Conservation (phyloP, 108 stramenopile species). For the Skeletonema tropicum region DNA sequence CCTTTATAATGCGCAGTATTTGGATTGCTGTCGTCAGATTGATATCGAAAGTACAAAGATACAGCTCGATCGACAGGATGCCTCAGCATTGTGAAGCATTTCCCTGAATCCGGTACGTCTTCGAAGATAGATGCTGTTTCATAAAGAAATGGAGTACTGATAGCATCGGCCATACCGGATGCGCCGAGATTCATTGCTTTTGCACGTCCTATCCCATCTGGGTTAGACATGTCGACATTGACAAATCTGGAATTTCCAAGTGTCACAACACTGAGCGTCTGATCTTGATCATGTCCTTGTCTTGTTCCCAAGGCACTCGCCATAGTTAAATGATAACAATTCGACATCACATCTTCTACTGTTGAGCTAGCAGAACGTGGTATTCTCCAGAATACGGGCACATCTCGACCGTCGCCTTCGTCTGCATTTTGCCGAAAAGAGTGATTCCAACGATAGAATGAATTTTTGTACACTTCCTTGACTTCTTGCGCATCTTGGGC, state of each 20-base stretch:
- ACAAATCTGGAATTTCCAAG: constrained; percentile 37
- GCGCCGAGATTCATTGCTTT: constrained; percentile 25
- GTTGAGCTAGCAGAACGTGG: constrained; percentile 29
- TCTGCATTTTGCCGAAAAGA: constrained; percentile 9
- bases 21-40: constrained; percentile 21
- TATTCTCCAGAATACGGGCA: constrained; percentile 50
- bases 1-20: constrained; percentile 24
- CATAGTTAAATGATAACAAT: constrained; percentile 36
- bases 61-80: constrained; percentile 52
- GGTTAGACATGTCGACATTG: constrained; percentile 42
- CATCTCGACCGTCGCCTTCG: constrained; percentile 20
- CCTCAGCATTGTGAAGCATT: constrained; percentile 46
- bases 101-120: constrained; percentile 22
- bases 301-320: constrained; percentile 35
- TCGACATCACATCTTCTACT: constrained; percentile 34
- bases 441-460: constrained; percentile 47
- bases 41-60: constrained; percentile 39
- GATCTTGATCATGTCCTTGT: constrained; percentile 26
- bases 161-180: constrained; percentile 32
- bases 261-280: constrained; percentile 22
- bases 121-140: constrained; percentile 29
- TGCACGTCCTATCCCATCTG: constrained; percentile 33
- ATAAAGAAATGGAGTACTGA: constrained; percentile 43
- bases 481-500: constrained; percentile 20
- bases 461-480: constrained; percentile 29